These are phyloP conservation scores for Lenzites betulinus DNA, from an alignment of 768 basidiomycete species.

Conservation along the genomic window DNA sequence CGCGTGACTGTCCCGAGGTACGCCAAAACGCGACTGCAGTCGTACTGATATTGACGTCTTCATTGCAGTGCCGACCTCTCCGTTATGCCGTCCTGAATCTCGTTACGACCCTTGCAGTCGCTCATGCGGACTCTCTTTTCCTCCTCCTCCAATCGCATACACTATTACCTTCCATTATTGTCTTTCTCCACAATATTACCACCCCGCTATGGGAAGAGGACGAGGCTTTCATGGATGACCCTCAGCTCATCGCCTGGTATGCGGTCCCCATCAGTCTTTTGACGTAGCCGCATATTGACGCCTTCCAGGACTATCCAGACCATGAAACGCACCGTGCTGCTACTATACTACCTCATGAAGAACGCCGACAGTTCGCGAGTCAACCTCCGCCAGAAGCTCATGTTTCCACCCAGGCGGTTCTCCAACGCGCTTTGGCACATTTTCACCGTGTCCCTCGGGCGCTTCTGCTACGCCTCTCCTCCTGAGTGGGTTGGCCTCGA, in stretches of 20 bases:
- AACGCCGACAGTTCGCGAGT: conserved; percentile 43
- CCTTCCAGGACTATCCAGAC: conserved; percentile 49
- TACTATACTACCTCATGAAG: conserved; percentile 68
- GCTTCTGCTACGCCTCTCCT: conserved; percentile 62
- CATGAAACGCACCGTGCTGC: conserved; percentile 53
- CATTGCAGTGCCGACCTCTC: conserved; percentile 38
- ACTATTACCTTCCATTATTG: conserved; percentile 66
- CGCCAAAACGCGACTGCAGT: background rate
- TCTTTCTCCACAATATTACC: conserved; percentile 53
- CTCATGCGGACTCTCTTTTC: conserved; percentile 40
- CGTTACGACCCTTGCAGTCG: conserved; percentile 41
- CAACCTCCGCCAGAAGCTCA: conserved; percentile 61
- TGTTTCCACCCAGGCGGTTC: conserved; percentile 50
- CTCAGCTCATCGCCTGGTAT: conserved; percentile 41
- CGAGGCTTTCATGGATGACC: conserved; percentile 39
- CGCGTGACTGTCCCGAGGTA: conserved; percentile 26
- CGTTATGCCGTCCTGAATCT: conserved; percentile 42
- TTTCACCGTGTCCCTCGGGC: conserved; percentile 76
- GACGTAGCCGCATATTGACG: conserved; percentile 8
- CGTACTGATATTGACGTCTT: background rate
- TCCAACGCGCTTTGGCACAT: conserved; percentile 67
- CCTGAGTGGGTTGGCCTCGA: conserved; percentile 26
- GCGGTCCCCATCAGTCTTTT: conserved; percentile 14
- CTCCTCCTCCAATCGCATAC: conserved; percentile 49
- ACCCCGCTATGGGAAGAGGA: conserved; percentile 50